Evolutionary conservation across 495 filamentous ascomycete genomes (phyloP).

Genomic region (Alectoria sarmentosa): DNA sequence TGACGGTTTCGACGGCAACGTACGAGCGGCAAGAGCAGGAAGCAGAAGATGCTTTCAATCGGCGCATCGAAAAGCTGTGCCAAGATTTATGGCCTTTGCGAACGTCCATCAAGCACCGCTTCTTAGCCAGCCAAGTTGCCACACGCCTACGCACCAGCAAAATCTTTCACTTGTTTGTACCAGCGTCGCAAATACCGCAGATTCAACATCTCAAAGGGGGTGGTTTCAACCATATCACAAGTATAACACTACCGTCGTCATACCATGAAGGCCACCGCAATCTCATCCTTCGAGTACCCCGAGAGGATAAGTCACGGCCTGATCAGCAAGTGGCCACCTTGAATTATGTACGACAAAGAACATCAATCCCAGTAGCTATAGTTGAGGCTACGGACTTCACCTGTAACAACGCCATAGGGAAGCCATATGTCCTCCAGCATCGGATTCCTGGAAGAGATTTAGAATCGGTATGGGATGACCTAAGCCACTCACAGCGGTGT

Average conservation of each 20-base stretch:
- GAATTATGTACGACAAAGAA: constrained; percentile 13
- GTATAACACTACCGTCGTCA: constrained; percentile 8
- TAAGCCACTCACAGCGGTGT: constrained; percentile 20
- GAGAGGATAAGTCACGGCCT: constrained; percentile 6
- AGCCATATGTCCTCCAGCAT: constrained; percentile 21
- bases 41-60: not conserved
- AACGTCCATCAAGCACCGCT: not conserved
- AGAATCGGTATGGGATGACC: constrained; percentile 10
- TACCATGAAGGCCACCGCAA: not conserved
- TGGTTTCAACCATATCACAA: constrained; percentile 20
- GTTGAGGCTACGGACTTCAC: constrained; percentile 11
- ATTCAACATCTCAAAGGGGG: constrained; percentile 24
- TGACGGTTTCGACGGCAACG: not conserved
- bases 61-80: constrained; percentile 7
- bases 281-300: constrained; percentile 18
- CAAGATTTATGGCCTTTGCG: constrained; percentile 1
- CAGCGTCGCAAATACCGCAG: not conserved
- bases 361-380: constrained; percentile 11
- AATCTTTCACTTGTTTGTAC: constrained; percentile 1
- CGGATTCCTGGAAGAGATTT: constrained; percentile 17
- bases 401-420: constrained; percentile 16
- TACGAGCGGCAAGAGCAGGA: not conserved
- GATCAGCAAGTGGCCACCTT: constrained; percentile 18
- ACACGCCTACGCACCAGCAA: not conserved
- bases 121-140: not conserved